phyloP scores from a whole-genome alignment of 495 filamentous ascomycete species.

The Staphylotrichum tortipilum region DNA sequence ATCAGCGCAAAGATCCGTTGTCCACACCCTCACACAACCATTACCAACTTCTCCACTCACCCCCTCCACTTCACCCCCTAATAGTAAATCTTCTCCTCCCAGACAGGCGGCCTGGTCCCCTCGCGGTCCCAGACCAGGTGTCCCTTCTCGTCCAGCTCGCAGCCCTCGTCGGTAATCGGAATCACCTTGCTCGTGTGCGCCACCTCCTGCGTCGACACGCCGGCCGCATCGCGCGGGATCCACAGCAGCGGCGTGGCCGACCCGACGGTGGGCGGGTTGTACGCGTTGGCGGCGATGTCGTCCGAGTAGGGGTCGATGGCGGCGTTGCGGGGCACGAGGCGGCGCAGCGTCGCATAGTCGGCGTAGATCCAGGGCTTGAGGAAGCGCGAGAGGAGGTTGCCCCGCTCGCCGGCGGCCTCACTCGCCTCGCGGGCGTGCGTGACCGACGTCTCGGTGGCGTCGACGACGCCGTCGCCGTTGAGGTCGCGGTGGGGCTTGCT shows the following conservation, averaged over 20 bases:
- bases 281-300: conserved; percentile 59
- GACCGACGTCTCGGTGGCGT: conserved; percentile 16
- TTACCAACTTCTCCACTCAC: not conserved
- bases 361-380: conserved; percentile 69
- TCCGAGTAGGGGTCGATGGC: conserved; percentile 46
- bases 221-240: conserved; percentile 71
- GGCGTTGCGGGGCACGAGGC: conserved; percentile 54
- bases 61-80: conserved; percentile 15
- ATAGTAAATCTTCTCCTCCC: conserved; percentile 58
- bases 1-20: conserved; percentile 3
- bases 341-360: conserved; percentile 63
- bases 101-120: conserved; percentile 66
- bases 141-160: conserved; percentile 70
- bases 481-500: conserved; percentile 19
- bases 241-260: conserved; percentile 63
- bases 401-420: conserved; percentile 24
- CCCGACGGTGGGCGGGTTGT: conserved; percentile 64
- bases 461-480: conserved; percentile 22
- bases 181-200: conserved; percentile 62
- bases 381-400: conserved; percentile 54
- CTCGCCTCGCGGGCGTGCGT: conserved; percentile 15
- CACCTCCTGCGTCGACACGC: conserved; percentile 71
- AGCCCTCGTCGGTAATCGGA: conserved; percentile 75
- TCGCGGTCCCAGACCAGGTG: conserved; percentile 69
- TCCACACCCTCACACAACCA: not conserved